phyloP scores from a whole-genome alignment of 352 stramenopile genomes.

The Thalassiosira livingstoniorum region DNA sequence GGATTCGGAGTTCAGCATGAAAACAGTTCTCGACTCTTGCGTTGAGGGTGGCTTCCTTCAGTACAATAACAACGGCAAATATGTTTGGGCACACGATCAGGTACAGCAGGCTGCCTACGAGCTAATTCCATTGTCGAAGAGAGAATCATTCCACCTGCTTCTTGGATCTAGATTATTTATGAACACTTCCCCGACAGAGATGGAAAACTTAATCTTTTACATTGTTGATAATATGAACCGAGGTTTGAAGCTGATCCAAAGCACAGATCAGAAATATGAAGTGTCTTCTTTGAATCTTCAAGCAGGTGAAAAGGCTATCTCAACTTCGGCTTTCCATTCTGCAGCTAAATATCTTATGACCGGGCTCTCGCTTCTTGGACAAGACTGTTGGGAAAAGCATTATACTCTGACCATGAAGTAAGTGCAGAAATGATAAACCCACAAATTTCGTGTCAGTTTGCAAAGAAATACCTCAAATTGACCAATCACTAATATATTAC shows the following conservation, averaged over 20 bases:
- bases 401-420: constrained; percentile 60
- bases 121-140: constrained; percentile 37
- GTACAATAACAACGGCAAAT: constrained; percentile 4
- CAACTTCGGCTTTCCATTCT: constrained; percentile 58
- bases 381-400: constrained; percentile 51
- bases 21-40: constrained; percentile 24
- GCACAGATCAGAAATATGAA: constrained; percentile 55
- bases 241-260: constrained; percentile 39
- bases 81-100: constrained; percentile 45
- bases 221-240: constrained; percentile 59
- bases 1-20: constrained; percentile 13
- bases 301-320: constrained; percentile 52
- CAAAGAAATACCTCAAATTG: too few species aligned
- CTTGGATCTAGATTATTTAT: constrained; percentile 65
- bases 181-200: constrained; percentile 37
- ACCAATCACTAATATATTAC: too few species aligned
- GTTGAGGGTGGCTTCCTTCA: constrained; percentile 37
- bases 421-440: too few species aligned
- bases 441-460: too few species aligned
- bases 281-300: constrained; percentile 58
- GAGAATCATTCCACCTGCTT: constrained; percentile 62
- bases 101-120: constrained; percentile 47
- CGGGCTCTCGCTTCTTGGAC: constrained; percentile 55
- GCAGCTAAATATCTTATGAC: constrained; percentile 59
- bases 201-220: constrained; percentile 52